phyloP scores from a whole-genome alignment of 805 yeast genomes.

The Sugiyamaella chiloensis region DNA sequence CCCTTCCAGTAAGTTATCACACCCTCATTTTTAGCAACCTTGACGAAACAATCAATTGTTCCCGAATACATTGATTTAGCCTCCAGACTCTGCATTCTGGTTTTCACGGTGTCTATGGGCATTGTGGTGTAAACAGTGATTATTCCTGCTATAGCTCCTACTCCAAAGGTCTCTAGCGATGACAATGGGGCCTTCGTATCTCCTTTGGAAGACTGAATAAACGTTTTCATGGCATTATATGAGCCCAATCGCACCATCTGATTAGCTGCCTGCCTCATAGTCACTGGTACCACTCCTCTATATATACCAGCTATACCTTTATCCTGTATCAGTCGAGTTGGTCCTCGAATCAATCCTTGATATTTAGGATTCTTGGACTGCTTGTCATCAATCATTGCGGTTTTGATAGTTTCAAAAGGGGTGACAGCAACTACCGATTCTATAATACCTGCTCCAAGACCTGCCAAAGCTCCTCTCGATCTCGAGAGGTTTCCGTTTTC shows the following conservation, averaged over 20 bases:
- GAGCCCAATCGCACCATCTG: conserved; percentile 93
- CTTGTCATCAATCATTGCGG: conserved; percentile 92
- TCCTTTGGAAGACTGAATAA: conserved; percentile 67
- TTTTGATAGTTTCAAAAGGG: conserved; percentile 94
- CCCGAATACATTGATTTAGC: conserved; percentile 67
- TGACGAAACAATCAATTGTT: conserved; percentile 77
- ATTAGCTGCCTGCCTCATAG: conserved; percentile 93
- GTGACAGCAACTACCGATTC: conserved; percentile 94
- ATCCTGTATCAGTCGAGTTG: conserved; percentile 64
- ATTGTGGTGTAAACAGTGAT: conserved; percentile 89
- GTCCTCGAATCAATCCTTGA: conserved; percentile 57
- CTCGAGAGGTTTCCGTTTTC: conserved; percentile 84
- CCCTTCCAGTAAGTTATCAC: conserved; percentile 94
- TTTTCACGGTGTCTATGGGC: conserved; percentile 95
- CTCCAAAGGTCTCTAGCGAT: conserved; percentile 74
- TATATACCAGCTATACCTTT: conserved; percentile 81
- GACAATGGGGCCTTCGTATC: conserved; percentile 72
- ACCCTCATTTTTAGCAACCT: conserved; percentile 84
- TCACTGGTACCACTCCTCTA: conserved; percentile 87
- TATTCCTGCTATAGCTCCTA: conserved; percentile 88
- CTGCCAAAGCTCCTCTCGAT: conserved; percentile 89
- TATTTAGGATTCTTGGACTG: conserved; percentile 75
- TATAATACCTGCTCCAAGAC: conserved; percentile 93
- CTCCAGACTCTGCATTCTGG: conserved; percentile 93
- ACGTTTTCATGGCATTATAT: conserved; percentile 79